Evolutionary conservation across 179 eudicot genomes (phyloP).

Genomic region (Heliamphora pulchella): DNA sequence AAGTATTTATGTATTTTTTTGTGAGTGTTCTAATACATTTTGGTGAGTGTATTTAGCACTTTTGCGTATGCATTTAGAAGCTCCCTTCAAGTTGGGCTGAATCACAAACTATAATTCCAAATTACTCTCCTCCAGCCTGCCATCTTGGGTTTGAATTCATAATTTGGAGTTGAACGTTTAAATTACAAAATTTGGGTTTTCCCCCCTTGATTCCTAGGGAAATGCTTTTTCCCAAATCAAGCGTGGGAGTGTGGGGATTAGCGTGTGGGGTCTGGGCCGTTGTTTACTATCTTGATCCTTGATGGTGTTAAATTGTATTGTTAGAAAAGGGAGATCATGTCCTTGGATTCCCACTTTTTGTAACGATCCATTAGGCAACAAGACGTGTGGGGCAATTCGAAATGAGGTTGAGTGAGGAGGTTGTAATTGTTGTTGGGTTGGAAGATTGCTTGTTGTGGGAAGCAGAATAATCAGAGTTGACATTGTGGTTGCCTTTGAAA

Average conservation of each 20-base stretch:
- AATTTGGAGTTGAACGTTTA: background rate
- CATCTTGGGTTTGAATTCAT: background rate
- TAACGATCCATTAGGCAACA: background rate
- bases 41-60: too few relatives aligned
- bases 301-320: background rate
- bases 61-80: too few relatives aligned
- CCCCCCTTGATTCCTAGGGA: slow-evolving; percentile 15
- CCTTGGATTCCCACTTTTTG: background rate
- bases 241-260: slow-evolving; percentile 12
- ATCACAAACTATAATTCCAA: background rate
- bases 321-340: background rate
- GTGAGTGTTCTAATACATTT: too few relatives aligned
- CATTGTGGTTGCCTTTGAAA: too few relatives aligned
- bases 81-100: too few relatives aligned
- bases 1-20: background rate
- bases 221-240: background rate
- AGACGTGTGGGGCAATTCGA: background rate
- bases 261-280: slow-evolving; percentile 6
- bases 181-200: too few relatives aligned
- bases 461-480: too few relatives aligned
- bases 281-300: background rate
- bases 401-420: too few relatives aligned
- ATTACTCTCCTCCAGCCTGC: background rate
- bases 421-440: too few relatives aligned
- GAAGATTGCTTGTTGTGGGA: too few relatives aligned